Conservation (phyloP, 2,329 filamentous ascomycete genomes). For the Helotiales sp. region DNA sequence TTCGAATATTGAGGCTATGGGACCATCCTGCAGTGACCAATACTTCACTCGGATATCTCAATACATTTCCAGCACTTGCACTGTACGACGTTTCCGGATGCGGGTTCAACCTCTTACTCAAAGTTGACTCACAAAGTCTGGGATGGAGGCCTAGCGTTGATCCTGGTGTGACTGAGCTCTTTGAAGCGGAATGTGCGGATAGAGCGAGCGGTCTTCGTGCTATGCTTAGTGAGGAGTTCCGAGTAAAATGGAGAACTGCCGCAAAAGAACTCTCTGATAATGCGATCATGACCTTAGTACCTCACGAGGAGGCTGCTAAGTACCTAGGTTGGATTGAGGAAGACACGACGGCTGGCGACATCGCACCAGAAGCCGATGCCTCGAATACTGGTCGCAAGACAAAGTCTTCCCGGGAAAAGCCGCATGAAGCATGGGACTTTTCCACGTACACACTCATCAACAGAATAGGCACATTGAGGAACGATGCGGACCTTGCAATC, state of each 20-base stretch:
- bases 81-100: constrained; percentile 33
- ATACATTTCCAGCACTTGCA: constrained; percentile 32
- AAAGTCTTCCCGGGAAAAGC: background rate
- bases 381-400: background rate
- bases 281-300: background rate
- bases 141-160: constrained; percentile 17
- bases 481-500: constrained; percentile 29
- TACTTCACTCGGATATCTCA: constrained; percentile 32
- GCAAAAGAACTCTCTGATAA: background rate
- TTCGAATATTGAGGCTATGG: constrained; percentile 35
- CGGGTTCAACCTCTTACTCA: constrained; percentile 14
- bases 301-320: background rate
- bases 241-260: background rate
- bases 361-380: background rate
- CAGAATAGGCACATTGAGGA: constrained; percentile 31
- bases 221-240: background rate
- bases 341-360: background rate
- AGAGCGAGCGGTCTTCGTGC: background rate
- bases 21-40: constrained; percentile 31
- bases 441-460: constrained; percentile 19
- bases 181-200: background rate
- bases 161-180: background rate
- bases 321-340: background rate
- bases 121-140: constrained; percentile 10
- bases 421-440: constrained; percentile 28